A percentile compares a stretch with the other conserved stretches of the same genome.
These are phyloP conservation scores for Globisporangium heterothallicum DNA, from an alignment of 352 stramenopile species.

Conservation along the genomic window DNA sequence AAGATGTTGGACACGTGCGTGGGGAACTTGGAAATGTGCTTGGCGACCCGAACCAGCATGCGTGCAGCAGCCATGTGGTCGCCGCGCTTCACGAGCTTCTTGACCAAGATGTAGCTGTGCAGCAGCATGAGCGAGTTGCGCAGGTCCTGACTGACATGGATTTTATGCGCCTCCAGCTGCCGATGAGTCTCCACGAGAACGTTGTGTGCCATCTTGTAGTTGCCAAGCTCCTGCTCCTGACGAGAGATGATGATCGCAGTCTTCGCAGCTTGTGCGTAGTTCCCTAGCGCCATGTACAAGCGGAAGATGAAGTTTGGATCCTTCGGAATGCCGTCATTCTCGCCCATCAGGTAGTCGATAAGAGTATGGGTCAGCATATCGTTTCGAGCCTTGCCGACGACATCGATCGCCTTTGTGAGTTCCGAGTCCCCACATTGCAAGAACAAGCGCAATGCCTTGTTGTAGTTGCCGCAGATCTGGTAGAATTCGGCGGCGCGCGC, in stretches of 20 bases:
- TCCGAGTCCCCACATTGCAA: conserved; percentile 86
- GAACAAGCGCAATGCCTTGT: conserved; percentile 88
- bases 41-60: conserved; percentile 88
- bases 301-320: conserved; percentile 94
- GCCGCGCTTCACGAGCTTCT: conserved; percentile 87
- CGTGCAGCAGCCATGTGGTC: conserved; percentile 84
- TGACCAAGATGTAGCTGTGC: conserved; percentile 92
- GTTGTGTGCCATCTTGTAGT: conserved; percentile 90
- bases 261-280: conserved; percentile 91
- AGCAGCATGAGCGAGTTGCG: conserved; percentile 84
- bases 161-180: conserved; percentile 79
- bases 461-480: conserved; percentile 85
- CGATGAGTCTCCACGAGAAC: conserved; percentile 90
- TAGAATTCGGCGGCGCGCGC: conserved; percentile 88
- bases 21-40: conserved; percentile 91
- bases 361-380: conserved; percentile 94
- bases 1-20: conserved; percentile 89
- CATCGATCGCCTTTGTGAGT: conserved; percentile 86
- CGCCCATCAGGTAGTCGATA: conserved; percentile 94
- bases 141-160: conserved; percentile 88
- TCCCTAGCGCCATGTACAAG: conserved; percentile 92
- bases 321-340: conserved; percentile 91
- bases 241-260: conserved; percentile 92
- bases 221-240: conserved; percentile 91
- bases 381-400: conserved; percentile 90